Conservation (phyloP, 2,329 filamentous ascomycete genomes). For the Hawksworthiomyces lignivorus region DNA sequence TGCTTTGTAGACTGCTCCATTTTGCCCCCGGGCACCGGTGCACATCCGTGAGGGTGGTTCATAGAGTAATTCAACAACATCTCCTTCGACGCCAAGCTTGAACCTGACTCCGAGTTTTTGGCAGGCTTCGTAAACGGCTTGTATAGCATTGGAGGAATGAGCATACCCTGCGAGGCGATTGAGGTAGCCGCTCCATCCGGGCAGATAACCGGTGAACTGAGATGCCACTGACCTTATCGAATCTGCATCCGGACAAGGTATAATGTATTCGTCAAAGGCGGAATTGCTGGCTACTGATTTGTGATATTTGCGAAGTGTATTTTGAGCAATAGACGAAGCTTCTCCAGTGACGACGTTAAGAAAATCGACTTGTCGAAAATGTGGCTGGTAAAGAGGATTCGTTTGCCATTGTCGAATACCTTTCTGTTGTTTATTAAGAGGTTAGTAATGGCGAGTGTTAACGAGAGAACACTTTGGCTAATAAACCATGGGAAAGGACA, state of each 20-base stretch:
- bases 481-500: conserved; percentile 15
- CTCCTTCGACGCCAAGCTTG: conserved; percentile 27
- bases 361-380: conserved; percentile 6
- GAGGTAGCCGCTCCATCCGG: conserved; percentile 51
- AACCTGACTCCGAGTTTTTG: conserved; percentile 25
- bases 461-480: no score
- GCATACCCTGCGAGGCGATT: conserved; percentile 51
- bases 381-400: conserved; percentile 4
- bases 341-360: conserved; percentile 3
- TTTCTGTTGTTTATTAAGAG: background rate
- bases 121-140: conserved; percentile 35
- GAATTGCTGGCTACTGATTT: background rate
- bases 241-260: conserved; percentile 33
- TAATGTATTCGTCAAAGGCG: conserved; percentile 3
- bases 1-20: background rate
- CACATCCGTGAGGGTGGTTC: conserved; percentile 9
- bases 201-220: conserved; percentile 40
- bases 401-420: conserved; percentile 6
- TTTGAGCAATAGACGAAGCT: background rate
- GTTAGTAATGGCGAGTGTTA: background rate
- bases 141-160: conserved; percentile 44
- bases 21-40: conserved; percentile 20
- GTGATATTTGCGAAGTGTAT: background rate
- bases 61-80: conserved; percentile 32
- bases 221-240: conserved; percentile 29